Percentiles rank a stretch among this genome's conserved stretches.
These are phyloP conservation scores for Coemansia sp. DNA, from an alignment of 192 early-diverging fungal species.

Conservation along the genomic window DNA sequence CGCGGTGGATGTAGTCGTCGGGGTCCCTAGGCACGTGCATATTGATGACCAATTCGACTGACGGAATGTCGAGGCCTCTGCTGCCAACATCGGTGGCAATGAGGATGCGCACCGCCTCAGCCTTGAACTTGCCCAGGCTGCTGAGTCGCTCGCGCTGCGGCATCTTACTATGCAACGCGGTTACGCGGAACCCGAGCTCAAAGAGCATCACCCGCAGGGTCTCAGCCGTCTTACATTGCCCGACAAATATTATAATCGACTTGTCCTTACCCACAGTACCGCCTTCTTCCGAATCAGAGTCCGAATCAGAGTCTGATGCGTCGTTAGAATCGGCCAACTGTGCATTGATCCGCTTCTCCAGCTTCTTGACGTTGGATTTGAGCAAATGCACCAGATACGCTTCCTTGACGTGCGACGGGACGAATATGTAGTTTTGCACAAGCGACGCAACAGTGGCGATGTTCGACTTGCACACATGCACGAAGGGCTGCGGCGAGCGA, in stretches of 20 bases:
- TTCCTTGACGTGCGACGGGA: slow-evolving; percentile 87
- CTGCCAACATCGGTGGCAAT: slow-evolving; percentile 97
- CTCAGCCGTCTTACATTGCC: slow-evolving; percentile 82
- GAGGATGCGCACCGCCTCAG: slow-evolving; percentile 81
- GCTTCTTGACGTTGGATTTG: slow-evolving; percentile 25
- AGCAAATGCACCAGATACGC: slow-evolving; percentile 83
- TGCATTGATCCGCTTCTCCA: slow-evolving; percentile 34
- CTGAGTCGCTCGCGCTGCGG: slow-evolving; percentile 84
- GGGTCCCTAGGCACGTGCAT: slow-evolving; percentile 94
- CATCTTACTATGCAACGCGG: slow-evolving; percentile 93
- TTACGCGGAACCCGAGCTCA: slow-evolving; percentile 87
- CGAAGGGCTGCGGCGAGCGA: slow-evolving; percentile 37
- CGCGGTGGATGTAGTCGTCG: slow-evolving; percentile 96
- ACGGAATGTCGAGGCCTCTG: slow-evolving; percentile 97
- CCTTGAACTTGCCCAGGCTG: slow-evolving; percentile 90
- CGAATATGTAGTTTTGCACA: slow-evolving; percentile 87
- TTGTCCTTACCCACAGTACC: slow-evolving; percentile 58
- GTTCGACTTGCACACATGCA: slow-evolving; percentile 43
- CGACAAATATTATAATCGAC: slow-evolving; percentile 92
- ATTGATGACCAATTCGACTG: slow-evolving; percentile 90
- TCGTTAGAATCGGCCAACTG: slow-evolving; percentile 41
- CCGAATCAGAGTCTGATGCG: slow-evolving; percentile 14
- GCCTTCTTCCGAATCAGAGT: slow-evolving; percentile 31
- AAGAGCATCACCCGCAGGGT: slow-evolving; percentile 80
- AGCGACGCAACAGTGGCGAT: slow-evolving; percentile 80